Conservation (phyloP, 352 stramenopile genomes). For the Pythium folliculosum region DNA sequence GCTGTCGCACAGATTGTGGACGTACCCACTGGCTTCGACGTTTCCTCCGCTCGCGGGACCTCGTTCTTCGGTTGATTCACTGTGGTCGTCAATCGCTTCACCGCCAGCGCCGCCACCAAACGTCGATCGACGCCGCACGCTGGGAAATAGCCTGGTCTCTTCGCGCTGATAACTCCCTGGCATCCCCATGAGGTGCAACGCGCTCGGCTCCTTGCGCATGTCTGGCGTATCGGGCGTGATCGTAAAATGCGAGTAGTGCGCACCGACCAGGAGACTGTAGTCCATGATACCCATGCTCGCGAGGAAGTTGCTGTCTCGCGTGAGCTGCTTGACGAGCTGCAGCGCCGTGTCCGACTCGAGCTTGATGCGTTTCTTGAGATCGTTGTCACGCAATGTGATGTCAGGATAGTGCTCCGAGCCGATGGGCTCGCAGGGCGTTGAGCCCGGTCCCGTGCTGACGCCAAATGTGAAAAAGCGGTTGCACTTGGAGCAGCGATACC, state of each 20-base stretch:
- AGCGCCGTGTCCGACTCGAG: slow-evolving; percentile 49
- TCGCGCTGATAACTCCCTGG: not conserved
- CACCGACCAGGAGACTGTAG: slow-evolving; percentile 88
- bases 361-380: slow-evolving; percentile 85
- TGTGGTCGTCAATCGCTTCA: not conserved
- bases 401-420: slow-evolving; percentile 81
- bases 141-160: not conserved
- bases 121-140: not conserved
- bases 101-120: not conserved
- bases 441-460: slow-evolving; percentile 28
- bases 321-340: slow-evolving; percentile 79
- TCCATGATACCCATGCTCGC: slow-evolving; percentile 90
- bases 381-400: slow-evolving; percentile 83
- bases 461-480: slow-evolving; percentile 86
- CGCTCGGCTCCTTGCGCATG: slow-evolving; percentile 19
- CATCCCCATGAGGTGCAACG: not conserved
- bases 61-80: not conserved
- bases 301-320: slow-evolving; percentile 82
- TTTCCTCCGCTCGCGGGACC: not conserved
- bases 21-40: slow-evolving; percentile 34
- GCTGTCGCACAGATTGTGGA: slow-evolving; percentile 35
- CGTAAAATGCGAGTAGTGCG: slow-evolving; percentile 84
- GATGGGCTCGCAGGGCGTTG: slow-evolving; percentile 48
- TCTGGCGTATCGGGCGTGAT: slow-evolving; percentile 47
- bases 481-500: slow-evolving; percentile 84